Evolutionary conservation across 192 early-diverging fungal genomes (phyloP).

Genomic region (Kappamyces sp.): DNA sequence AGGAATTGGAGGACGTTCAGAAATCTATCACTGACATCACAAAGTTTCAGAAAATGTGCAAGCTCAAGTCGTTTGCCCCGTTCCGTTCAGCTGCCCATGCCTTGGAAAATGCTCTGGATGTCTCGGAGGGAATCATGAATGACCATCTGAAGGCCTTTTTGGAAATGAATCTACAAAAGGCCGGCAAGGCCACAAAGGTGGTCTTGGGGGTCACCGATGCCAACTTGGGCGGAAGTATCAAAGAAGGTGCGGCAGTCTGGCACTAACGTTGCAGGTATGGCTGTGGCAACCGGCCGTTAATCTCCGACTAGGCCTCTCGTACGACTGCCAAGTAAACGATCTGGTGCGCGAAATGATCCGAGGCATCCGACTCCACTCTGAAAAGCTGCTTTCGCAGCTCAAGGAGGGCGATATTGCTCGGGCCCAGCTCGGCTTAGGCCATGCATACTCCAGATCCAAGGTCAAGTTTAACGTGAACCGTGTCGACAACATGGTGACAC

Average conservation of each 20-base stretch:
- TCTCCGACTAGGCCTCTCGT: constrained; percentile 35
- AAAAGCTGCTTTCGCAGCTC: constrained; percentile 80
- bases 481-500: constrained; percentile 89
- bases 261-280: too few species aligned
- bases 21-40: constrained; percentile 72
- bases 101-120: constrained; percentile 95
- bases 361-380: constrained; percentile 85
- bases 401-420: constrained; percentile 88
- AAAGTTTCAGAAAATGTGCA: constrained; percentile 85
- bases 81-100: constrained; percentile 97
- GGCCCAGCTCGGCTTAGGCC: constrained; percentile 95
- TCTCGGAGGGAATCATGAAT: constrained; percentile 96
- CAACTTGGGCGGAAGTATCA: constrained; percentile 75
- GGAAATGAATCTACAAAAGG: constrained; percentile 85
- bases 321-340: constrained; percentile 75
- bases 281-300: too few species aligned
- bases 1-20: constrained; percentile 86
- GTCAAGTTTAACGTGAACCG: constrained; percentile 99
- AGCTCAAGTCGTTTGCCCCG: constrained; percentile 90
- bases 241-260: constrained; percentile 35
- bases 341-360: constrained; percentile 84
- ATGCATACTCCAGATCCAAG: constrained; percentile 96
- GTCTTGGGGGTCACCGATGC: constrained; percentile 84
- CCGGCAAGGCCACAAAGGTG: constrained; percentile 65
- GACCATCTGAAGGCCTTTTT: constrained; percentile 86